These are phyloP conservation scores for Vanrija pseudolonga DNA, from an alignment of 1,284 basidiomycete genomes.

Conservation along the genomic window DNA sequence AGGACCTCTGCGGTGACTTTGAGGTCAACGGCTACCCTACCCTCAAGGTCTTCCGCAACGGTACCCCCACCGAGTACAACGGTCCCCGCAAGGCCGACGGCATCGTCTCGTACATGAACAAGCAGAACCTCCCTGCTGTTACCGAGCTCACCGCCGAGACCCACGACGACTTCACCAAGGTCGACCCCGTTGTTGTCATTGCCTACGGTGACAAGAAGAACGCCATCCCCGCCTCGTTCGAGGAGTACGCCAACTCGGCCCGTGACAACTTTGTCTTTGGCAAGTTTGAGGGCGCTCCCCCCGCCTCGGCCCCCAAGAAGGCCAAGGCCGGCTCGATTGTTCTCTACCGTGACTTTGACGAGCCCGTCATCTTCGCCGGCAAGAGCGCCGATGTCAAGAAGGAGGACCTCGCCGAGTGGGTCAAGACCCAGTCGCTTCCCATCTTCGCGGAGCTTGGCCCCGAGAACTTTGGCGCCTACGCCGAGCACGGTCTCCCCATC, in stretches of 20 bases:
- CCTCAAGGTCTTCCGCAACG: conserved; percentile 83
- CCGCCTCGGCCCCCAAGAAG: conserved; percentile 68
- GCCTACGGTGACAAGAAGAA: conserved; percentile 73
- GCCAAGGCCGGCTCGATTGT: conserved; percentile 71
- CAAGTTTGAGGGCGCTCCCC: conserved; percentile 66
- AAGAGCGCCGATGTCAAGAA: conserved; percentile 58
- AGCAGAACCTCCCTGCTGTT: conserved; percentile 97
- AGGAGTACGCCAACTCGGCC: conserved; percentile 72
- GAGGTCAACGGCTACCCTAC: conserved; percentile 69
- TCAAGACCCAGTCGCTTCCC: conserved; percentile 80
- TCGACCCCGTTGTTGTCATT: conserved; percentile 88
- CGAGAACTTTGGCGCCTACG: conserved; percentile 90
- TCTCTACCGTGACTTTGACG: conserved; percentile 91
- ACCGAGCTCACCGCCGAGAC: conserved; percentile 70
- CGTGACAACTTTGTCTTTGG: conserved; percentile 95
- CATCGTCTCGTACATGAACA: conserved; percentile 95
- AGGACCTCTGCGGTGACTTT: conserved; percentile 77
- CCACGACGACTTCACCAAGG: conserved; percentile 78
- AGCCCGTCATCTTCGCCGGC: conserved; percentile 65
- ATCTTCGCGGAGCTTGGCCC: conserved; percentile 88
- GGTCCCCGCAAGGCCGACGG: conserved; percentile 94
- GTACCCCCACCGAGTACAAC: conserved; percentile 69
- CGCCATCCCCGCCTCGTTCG: conserved; percentile 68
- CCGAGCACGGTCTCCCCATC: conserved; percentile 75
- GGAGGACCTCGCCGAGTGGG: conserved; percentile 69